Evolutionary conservation across 2,329 filamentous ascomycete genomes (phyloP).

Genomic region (Chaetomium olivaceum): DNA sequence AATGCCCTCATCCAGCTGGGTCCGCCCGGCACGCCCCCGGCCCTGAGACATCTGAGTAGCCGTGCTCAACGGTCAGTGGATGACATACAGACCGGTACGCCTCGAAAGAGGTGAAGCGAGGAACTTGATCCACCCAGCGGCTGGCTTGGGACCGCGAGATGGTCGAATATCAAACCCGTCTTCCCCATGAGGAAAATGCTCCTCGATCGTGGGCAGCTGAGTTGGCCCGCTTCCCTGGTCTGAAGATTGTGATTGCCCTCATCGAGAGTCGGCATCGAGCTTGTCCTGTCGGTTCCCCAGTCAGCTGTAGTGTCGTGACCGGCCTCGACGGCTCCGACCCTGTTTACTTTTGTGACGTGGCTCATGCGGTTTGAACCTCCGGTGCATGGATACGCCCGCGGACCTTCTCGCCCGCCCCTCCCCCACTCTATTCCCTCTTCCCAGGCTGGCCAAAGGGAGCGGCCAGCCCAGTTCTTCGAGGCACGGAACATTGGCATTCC

Average conservation of each 20-base stretch:
- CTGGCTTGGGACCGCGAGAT: not conserved
- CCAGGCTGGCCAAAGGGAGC: not conserved
- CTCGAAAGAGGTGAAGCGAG: not conserved
- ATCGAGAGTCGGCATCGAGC: not conserved
- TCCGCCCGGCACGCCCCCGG: not conserved
- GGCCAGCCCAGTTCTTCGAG: not conserved
- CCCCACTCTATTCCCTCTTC: not conserved
- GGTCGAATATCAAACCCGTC: not conserved
- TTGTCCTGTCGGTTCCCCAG: not conserved
- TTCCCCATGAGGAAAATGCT: conserved; percentile 14
- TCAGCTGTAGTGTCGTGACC: not conserved
- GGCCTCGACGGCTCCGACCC: not conserved
- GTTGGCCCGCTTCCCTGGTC: not conserved
- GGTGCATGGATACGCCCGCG: not conserved
- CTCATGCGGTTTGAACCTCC: conserved; percentile 7
- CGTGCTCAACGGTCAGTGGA: conserved; percentile 6
- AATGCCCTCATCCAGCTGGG: not conserved
- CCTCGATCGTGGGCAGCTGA: conserved; percentile 12
- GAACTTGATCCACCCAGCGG: not conserved
- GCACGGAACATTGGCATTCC: not conserved
- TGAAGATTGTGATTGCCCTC: conserved; percentile 12
- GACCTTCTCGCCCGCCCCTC: not conserved
- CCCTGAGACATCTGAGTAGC: conserved; percentile 12
- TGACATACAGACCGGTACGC: not conserved
- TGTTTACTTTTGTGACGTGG: conserved; percentile 20